These are phyloP conservation scores for Bocquillonia castaneifolia DNA, from an alignment of 441 rosid genomes.

Conservation along the genomic window DNA sequence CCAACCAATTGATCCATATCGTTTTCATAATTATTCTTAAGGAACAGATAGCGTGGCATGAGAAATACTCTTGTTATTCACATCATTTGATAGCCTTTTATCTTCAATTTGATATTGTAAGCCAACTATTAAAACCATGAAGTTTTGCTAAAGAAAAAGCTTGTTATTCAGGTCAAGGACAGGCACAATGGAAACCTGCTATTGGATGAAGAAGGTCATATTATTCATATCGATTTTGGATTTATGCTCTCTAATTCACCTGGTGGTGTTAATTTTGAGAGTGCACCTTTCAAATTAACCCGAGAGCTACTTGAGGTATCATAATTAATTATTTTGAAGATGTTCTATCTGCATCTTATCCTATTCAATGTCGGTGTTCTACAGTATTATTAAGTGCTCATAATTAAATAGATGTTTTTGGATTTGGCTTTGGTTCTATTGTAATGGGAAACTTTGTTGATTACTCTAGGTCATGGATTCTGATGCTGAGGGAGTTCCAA, in stretches of 20 bases:
- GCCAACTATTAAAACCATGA: not conserved
- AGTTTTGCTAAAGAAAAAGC: not conserved
- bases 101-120: constrained; percentile 1
- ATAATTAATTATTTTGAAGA: not conserved
- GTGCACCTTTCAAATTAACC: constrained; percentile 95
- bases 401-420: constrained; percentile 12
- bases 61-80: not conserved
- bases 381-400: constrained; percentile 11
- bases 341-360: not conserved
- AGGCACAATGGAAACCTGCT: constrained; percentile 96
- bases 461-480: constrained; percentile 86
- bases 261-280: constrained; percentile 95
- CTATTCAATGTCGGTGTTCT: not conserved
- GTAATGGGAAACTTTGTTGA: constrained; percentile 15
- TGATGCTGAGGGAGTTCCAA: constrained; percentile 96
- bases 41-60: not conserved
- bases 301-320: constrained; percentile 93
- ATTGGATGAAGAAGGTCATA: constrained; percentile 95
- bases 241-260: constrained; percentile 99
- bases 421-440: constrained; percentile 8
- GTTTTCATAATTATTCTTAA: not conserved
- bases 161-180: constrained; percentile 64
- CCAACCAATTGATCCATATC: not conserved
- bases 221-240: constrained; percentile 97
- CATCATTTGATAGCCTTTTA: not conserved